phyloP scores from a whole-genome alignment of 805 yeast genomes.

The Lachancea kluyveri region DNA sequence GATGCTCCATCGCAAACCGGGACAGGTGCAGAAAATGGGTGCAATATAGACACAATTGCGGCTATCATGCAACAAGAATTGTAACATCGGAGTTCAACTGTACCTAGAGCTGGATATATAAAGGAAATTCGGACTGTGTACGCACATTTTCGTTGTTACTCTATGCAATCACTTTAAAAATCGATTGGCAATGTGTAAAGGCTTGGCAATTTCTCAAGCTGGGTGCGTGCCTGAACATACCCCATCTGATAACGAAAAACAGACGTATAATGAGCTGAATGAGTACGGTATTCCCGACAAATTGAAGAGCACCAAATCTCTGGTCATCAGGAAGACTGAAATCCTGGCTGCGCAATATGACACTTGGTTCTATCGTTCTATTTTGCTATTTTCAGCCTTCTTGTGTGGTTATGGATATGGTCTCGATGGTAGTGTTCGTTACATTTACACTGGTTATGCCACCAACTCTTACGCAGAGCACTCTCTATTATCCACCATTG shows the following conservation, averaged over 20 bases:
- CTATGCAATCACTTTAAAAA: too few species aligned
- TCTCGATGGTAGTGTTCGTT: slow-evolving; percentile 45
- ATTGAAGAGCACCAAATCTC: slow-evolving; percentile 23
- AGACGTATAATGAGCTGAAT: slow-evolving; percentile 2
- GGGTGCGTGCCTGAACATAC: too few species aligned
- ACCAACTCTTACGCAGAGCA: slow-evolving; percentile 44
- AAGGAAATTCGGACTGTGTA: too few species aligned
- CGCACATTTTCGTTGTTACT: too few species aligned
- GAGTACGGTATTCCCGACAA: slow-evolving; percentile 11
- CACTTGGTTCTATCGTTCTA: slow-evolving; percentile 26
- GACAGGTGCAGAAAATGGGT: too few species aligned
- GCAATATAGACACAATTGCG: too few species aligned
- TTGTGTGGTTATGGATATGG: slow-evolving; percentile 49
- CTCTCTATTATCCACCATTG: slow-evolving; percentile 45
- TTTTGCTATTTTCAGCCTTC: slow-evolving; percentile 40
- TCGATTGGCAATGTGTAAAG: too few species aligned
- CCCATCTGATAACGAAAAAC: slow-evolving; percentile 2
- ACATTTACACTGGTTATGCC: slow-evolving; percentile 46
- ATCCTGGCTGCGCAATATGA: slow-evolving; percentile 41
- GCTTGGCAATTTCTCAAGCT: too few species aligned
- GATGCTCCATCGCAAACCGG: too few species aligned
- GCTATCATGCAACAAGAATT: too few species aligned
- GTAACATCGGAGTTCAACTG: too few species aligned
- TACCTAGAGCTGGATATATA: too few species aligned
- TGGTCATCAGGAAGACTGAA: slow-evolving; percentile 46